Evolutionary conservation across 441 rosid genomes (phyloP), one percentile per base, ranked within the genome.

Genomic region (Eruca vesicaria): DNA sequence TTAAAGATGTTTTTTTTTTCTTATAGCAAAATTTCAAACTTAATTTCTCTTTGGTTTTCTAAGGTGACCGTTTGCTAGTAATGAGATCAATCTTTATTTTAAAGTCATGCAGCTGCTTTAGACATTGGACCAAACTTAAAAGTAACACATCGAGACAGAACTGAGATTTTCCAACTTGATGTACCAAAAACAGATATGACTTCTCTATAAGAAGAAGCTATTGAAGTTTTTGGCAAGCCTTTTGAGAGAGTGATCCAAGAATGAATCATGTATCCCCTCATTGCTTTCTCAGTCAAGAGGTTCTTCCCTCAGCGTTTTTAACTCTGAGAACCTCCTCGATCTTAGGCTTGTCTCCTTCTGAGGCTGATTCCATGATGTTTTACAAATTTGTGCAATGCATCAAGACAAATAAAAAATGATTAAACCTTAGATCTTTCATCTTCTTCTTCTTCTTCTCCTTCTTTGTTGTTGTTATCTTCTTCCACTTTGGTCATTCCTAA

Each of bases 271-370:
- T 73, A 83, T 81, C 75, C 91, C 96, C 20, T 87, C 85, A 4
- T 41, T 66, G 31, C 72, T 62, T 91, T 64, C 90, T 80, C 7
- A 94, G 96, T n/a, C n/a, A n/a, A n/a, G n/a, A n/a, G n/a, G n/a
- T n/a, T n/a, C n/a, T n/a, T n/a, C n/a, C n/a, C n/a, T 89, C 90
- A 0, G 85, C 87, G 55, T 91, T 94, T 81, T 87, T 90, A 33
- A 91, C 83, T 78, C 89, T 86, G 68, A 91, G 65, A 8, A 91
- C 83, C 84, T 91, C 97, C 85, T 93, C 97, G 12, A 93, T 82
- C 77, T 91, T 91, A 2, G 97, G 94, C 74, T 81, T 83, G 69
- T 93, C 97, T 0, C 96, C 94, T 78, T 91, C 98, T 0, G 97
- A 83, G 45, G 94, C 90, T 9, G 97, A 23, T 23, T 23, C 26